A percentile compares a stretch with the other conserved stretches of the same genome.
These are phyloP conservation scores for Phoenix dactylifera DNA, from an alignment of 176 grass and related monocot genomes.

Conservation along the genomic window DNA sequence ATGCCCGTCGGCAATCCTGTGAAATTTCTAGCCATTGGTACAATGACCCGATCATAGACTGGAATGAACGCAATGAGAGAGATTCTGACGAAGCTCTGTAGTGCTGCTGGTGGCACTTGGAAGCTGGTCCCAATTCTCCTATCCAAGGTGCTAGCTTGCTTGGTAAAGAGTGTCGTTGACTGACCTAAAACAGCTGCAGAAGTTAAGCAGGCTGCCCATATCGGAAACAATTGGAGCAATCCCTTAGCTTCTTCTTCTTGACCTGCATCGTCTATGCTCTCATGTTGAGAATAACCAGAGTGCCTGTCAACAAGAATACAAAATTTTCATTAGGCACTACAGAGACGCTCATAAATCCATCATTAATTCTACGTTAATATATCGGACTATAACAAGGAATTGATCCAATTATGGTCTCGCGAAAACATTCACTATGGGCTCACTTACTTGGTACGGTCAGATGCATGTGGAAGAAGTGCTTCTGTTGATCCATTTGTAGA, in stretches of 20 bases:
- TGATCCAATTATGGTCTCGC: too few relatives aligned
- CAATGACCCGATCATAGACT: conserved; percentile 40
- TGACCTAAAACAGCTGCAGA: conserved; percentile 40
- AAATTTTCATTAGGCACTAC: too few relatives aligned
- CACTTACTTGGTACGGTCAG: too few relatives aligned
- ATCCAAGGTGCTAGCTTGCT: conserved; percentile 71
- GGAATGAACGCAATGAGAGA: conserved; percentile 43
- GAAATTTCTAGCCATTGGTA: conserved; percentile 24
- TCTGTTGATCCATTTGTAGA: too few relatives aligned
- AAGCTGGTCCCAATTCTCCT: conserved; percentile 32
- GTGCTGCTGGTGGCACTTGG: conserved; percentile 46
- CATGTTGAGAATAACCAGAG: too few relatives aligned
- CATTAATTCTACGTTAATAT: too few relatives aligned
- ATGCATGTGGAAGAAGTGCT: too few relatives aligned
- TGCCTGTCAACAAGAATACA: too few relatives aligned
- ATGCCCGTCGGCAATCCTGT: conserved; percentile 35
- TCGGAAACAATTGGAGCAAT: conserved; percentile 39
- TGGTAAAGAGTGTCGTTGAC: conserved; percentile 48
- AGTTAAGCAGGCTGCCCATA: conserved; percentile 56
- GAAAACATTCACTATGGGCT: too few relatives aligned
- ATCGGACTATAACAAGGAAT: too few relatives aligned
- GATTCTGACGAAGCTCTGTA: conserved; percentile 45
- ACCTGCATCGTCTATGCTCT: too few relatives aligned
- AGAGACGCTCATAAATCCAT: too few relatives aligned
- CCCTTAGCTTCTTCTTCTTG: conserved; percentile 27